Conservation (phyloP, 208 protist genomes). For the Spongospora subterranea region DNA sequence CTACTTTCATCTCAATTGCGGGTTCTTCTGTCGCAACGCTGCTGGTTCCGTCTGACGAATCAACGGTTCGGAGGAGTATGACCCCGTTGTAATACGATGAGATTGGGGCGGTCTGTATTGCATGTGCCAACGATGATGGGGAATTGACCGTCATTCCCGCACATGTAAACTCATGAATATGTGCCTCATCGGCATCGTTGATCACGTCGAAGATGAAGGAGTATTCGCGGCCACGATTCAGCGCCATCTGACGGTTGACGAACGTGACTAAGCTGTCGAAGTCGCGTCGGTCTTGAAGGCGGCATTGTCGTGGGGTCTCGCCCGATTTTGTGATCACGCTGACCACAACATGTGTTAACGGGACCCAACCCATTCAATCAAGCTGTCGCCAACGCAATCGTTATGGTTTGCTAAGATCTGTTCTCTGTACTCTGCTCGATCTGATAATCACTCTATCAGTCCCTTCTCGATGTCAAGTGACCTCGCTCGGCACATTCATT, state of each 20-base stretch:
- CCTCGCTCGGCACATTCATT: too few relatives aligned
- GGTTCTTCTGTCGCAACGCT: too few relatives aligned
- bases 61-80: too few relatives aligned
- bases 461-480: too few relatives aligned
- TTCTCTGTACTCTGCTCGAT: too few relatives aligned
- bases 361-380: neutral
- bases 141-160: neutral
- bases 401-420: too few relatives aligned
- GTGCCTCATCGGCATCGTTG: neutral
- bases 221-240: neutral
- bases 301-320: neutral
- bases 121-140: neutral
- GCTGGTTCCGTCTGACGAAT: too few relatives aligned
- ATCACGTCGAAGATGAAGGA: neutral
- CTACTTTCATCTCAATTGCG: too few relatives aligned
- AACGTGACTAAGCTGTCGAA: neutral
- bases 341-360: neutral
- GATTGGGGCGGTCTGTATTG: neutral
- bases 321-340: neutral
- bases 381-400: too few relatives aligned
- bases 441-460: too few relatives aligned
- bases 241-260: neutral
- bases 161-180: neutral
- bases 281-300: neutral
- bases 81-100: too few relatives aligned